These are phyloP conservation scores for Lactarius indigo DNA, from an alignment of 768 basidiomycete species.

Conservation along the genomic window DNA sequence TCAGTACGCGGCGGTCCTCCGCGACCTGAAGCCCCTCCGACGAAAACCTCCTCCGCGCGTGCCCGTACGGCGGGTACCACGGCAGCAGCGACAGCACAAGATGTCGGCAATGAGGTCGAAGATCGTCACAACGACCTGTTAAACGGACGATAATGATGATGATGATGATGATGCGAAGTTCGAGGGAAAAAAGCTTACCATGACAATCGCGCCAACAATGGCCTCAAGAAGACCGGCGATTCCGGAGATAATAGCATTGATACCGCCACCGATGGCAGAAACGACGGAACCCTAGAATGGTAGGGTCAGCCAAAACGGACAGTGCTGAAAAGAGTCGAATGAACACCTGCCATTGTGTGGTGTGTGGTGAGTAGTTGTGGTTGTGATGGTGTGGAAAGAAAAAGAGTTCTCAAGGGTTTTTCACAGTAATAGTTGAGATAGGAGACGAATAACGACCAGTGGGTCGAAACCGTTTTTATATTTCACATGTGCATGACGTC, in stretches of 20 bases:
- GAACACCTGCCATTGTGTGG: not conserved
- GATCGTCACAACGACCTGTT: conserved; percentile 60
- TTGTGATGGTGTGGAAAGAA: no score
- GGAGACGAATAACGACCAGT: not conserved
- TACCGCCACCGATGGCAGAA: conserved; percentile 60
- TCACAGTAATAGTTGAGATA: not conserved
- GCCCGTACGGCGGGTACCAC: conserved; percentile 22
- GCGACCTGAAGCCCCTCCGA: not conserved
- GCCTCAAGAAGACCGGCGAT: conserved; percentile 58
- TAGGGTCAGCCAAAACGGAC: not conserved
- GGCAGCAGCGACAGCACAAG: conserved; percentile 41
- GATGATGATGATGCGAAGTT: not conserved
- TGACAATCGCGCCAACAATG: conserved; percentile 55
- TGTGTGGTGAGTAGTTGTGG: no score
- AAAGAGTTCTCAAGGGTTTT: no score
- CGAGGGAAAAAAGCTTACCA: conserved; percentile 37
- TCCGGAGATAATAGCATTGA: conserved; percentile 57
- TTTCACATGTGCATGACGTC: not conserved
- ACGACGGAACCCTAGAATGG: conserved; percentile 53
- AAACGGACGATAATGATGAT: not conserved
- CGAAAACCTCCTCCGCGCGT: conserved; percentile 5
- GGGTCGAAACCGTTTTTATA: not conserved
- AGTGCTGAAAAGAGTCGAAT: not conserved
- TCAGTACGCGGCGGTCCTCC: not conserved
- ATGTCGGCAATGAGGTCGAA: conserved; percentile 56